Evolutionary conservation across 495 filamentous ascomycete species (phyloP), one percentile per base, ranked within the genome.

Genomic region (Umbilicaria muhlenbergii): DNA sequence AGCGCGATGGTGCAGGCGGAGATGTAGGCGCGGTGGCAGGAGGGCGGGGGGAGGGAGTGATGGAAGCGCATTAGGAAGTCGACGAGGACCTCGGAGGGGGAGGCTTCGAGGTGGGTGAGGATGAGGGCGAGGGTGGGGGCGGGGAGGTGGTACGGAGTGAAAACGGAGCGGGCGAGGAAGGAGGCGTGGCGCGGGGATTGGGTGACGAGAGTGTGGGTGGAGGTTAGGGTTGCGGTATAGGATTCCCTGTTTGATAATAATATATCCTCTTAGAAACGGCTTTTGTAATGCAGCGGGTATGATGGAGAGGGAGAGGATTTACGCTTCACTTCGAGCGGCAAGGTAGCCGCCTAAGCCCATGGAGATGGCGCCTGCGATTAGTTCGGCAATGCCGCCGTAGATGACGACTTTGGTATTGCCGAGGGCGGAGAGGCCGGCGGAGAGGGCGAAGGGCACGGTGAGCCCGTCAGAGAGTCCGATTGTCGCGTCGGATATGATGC

Each of bases 281-380:
- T 24, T 24, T 24, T 24, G 12, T n/a, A n/a, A n/a, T n/a, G n/a
- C n/a, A n/a, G n/a, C n/a, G n/a, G n/a, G n/a, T n/a, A n/a, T n/a
- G n/a, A n/a, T n/a, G n/a, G n/a, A n/a, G 38, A 38, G 12, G 14
- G 35, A 32, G 11, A 11, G 44, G 34, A 61, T 66, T 57, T 53
- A 80, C 68, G 66, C 67, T 63, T 86, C 82, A 34, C 78, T 78
- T 50, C 77, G 77, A 0, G 82, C 79, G 11, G 80, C 80, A 3
- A 91, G 65, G 49, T 76, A 65, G 19, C 73, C 73, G 39, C 79
- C 72, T 5, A 83, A 66, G 4, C 79, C 79, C 79, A 83, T 83
- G 14, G 73, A 78, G 46, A 83, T 79, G 19, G 74, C 69, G 31
- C 79, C 77, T 11, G 71, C 73, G 48, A 77, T 71, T 17, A 82